Evolutionary conservation across 2,329 filamentous ascomycete genomes (phyloP).

Genomic region (Neofusicoccum laricinum): DNA sequence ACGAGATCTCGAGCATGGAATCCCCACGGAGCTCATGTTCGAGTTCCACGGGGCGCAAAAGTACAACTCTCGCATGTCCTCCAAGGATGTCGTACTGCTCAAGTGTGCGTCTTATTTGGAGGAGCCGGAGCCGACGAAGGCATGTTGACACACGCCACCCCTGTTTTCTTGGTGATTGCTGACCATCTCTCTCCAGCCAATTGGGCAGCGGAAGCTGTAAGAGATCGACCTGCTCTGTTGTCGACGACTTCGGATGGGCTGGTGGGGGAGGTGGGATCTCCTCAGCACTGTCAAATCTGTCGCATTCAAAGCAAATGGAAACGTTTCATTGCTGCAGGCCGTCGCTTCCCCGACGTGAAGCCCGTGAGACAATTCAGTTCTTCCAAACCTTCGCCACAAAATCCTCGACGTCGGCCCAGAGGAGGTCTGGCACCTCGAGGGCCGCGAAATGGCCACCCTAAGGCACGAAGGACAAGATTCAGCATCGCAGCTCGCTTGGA

Average conservation of each 20-base stretch:
- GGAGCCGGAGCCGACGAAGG: neutral
- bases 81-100: constrained; percentile 2
- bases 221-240: neutral
- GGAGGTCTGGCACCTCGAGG: neutral
- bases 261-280: neutral
- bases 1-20: constrained; percentile 57
- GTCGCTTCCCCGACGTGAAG: too few species aligned
- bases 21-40: constrained; percentile 49
- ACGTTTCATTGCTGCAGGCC: neutral
- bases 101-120: constrained; percentile 2
- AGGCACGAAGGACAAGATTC: neutral
- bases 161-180: neutral
- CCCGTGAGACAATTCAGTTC: neutral
- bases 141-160: neutral
- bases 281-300: too few species aligned
- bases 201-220: neutral
- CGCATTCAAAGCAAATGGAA: neutral
- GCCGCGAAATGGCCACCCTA: constrained; percentile 1
- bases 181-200: neutral
- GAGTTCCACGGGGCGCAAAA: constrained; percentile 20
- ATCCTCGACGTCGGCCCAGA: neutral
- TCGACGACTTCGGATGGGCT: neutral
- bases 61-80: constrained; percentile 6
- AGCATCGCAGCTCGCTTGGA: neutral
- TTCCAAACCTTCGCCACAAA: constrained; percentile 1